These are phyloP conservation scores for Lentinula detonsa DNA, from an alignment of 768 basidiomycete genomes.

Conservation along the genomic window DNA sequence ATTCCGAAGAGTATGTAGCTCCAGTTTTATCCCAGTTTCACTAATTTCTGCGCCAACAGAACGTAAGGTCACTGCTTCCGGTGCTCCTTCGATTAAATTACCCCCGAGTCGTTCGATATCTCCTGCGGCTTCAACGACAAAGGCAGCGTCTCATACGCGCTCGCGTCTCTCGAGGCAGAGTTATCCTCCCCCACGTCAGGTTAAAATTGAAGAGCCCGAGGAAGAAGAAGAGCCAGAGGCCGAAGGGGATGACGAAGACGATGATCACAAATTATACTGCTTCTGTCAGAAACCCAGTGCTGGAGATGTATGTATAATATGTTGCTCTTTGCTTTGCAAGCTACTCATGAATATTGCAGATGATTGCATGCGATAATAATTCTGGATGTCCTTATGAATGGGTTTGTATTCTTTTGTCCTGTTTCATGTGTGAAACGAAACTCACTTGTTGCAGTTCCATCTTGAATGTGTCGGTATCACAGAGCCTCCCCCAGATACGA, in stretches of 20 bases:
- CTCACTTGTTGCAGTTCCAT: conserved; percentile 41
- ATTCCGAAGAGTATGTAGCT: conserved; percentile 34
- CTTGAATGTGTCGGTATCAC: conserved; percentile 53
- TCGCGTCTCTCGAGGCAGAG: conserved; percentile 44
- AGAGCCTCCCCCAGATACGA: conserved; percentile 38
- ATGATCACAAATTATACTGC: conserved; percentile 44
- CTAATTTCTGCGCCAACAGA: conserved; percentile 20
- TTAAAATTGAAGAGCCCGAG: conserved; percentile 17
- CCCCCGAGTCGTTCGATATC: conserved; percentile 19
- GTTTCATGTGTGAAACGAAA: background rate
- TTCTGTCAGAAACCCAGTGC: conserved; percentile 47
- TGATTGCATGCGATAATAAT: conserved; percentile 71
- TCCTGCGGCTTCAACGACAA: conserved; percentile 27
- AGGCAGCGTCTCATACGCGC: conserved; percentile 39
- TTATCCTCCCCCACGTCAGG: conserved; percentile 19
- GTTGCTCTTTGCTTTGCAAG: background rate
- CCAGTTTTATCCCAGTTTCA: background rate
- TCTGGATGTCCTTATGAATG: conserved; percentile 61
- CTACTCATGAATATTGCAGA: conserved; percentile 24
- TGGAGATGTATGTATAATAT: conserved; percentile 34
- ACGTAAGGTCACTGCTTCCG: conserved; percentile 27
- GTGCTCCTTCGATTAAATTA: conserved; percentile 36
- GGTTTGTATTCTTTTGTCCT: conserved; percentile 30
- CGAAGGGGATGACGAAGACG: conserved; percentile 35
- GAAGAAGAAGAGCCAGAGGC: conserved; percentile 33